These are phyloP conservation scores for Penicillium taxi DNA, from an alignment of 495 filamentous ascomycete genomes.

Conservation along the genomic window DNA sequence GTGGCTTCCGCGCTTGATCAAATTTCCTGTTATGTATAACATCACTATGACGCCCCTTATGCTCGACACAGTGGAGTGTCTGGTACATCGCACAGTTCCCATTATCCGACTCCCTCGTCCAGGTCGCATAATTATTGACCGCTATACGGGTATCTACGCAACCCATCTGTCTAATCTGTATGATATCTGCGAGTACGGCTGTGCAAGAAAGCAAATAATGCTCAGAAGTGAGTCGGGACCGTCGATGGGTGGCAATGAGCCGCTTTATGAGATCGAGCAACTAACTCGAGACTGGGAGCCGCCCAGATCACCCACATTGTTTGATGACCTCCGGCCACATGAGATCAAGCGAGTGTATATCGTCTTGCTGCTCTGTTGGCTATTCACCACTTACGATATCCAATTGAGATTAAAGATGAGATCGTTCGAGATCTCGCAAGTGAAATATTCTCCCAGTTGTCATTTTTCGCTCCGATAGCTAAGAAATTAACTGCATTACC, in stretches of 20 bases:
- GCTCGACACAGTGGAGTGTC: conserved; percentile 26
- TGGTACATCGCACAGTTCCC: conserved; percentile 25
- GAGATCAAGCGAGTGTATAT: conserved; percentile 30
- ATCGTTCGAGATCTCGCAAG: conserved; percentile 14
- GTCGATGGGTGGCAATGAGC: conserved; percentile 8
- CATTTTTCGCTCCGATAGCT: conserved; percentile 13
- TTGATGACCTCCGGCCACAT: conserved; percentile 11
- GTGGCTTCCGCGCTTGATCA: conserved; percentile 22
- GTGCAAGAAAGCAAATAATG: conserved; percentile 11
- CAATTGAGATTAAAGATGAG: conserved; percentile 19
- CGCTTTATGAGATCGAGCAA: conserved; percentile 18
- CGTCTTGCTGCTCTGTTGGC: conserved; percentile 23
- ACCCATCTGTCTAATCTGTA: conserved; percentile 25
- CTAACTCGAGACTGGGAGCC: conserved; percentile 21
- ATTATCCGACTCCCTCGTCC: conserved; percentile 21
- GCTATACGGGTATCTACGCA: conserved; percentile 23
- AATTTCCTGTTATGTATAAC: conserved; percentile 20
- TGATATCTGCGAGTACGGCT: conserved; percentile 26
- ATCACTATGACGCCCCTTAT: conserved; percentile 25
- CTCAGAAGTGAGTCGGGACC: conserved; percentile 3
- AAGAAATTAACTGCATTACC: conserved; percentile 16
- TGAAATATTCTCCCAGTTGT: conserved; percentile 20
- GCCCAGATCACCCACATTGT: conserved; percentile 9
- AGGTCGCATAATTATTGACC: conserved; percentile 24
- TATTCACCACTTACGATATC: conserved; percentile 27